These are phyloP conservation scores for Laetiporus sulphureus DNA, from an alignment of 1,284 basidiomycete species.

Conservation along the genomic window DNA sequence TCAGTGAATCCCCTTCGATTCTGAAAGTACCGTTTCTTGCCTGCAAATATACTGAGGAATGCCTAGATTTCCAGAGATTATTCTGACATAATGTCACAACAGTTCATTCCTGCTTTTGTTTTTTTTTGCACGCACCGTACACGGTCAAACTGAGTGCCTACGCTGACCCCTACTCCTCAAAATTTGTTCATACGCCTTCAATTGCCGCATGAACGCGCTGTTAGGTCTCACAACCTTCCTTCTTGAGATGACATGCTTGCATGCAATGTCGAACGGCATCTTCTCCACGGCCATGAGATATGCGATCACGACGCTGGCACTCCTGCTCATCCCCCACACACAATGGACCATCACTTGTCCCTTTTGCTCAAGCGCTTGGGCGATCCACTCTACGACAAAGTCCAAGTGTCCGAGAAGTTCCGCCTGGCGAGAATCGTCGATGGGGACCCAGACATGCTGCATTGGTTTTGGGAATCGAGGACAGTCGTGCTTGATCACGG, in stretches of 20 bases:
- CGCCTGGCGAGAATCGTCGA: conserved; percentile 18
- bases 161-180: conserved; percentile 8
- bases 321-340: conserved; percentile 42
- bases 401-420: conserved; percentile 20
- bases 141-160: no score
- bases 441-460: conserved; percentile 19
- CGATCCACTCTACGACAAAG: conserved; percentile 17
- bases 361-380: conserved; percentile 11
- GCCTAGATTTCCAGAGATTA: no score
- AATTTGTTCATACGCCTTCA: conserved; percentile 18
- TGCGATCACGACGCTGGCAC: conserved; percentile 39
- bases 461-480: conserved; percentile 12
- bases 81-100: background rate
- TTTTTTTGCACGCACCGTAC: no score
- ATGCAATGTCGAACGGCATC: conserved; percentile 23
- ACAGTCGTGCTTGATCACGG: conserved; percentile 13
- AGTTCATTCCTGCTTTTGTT: no score
- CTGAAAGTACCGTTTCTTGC: no score
- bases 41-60: no score
- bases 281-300: conserved; percentile 33
- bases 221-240: conserved; percentile 25
- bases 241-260: conserved; percentile 15
- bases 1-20: no score
- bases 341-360: conserved; percentile 36
- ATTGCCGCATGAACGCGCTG: conserved; percentile 23